Evolutionary conservation across 306 rosid genomes (phyloP).

Genomic region (Pyrus pyrifolia): DNA sequence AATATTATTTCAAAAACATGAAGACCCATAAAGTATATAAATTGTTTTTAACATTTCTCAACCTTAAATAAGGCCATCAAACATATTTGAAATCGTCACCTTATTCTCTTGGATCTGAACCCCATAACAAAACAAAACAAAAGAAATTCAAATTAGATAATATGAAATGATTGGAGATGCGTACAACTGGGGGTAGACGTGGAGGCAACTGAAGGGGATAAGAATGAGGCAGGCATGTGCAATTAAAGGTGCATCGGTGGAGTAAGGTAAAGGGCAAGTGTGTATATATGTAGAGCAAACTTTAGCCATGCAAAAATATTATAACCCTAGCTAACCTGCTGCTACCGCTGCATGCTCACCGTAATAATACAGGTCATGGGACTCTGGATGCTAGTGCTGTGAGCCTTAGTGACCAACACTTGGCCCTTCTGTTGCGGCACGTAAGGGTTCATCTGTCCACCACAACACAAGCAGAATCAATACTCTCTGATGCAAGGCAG

Average conservation of each 20-base stretch:
- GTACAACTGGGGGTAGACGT: not conserved
- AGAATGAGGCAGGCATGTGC: slow-evolving; percentile 16
- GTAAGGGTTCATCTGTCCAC: not conserved
- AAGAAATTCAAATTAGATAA: not conserved
- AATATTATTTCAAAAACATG: too few relatives aligned
- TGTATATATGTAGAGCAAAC: not conserved
- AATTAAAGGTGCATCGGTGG: not conserved
- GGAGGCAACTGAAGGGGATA: not conserved
- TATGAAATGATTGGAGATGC: not conserved
- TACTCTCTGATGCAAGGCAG: too few relatives aligned
- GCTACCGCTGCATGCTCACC: not conserved
- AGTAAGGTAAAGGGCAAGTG: not conserved
- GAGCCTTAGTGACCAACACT: not conserved
- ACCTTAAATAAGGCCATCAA: too few relatives aligned
- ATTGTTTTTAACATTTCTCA: too few relatives aligned
- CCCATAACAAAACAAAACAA: not conserved
- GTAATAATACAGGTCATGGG: not conserved
- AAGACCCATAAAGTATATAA: too few relatives aligned
- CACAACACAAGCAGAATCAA: not conserved
- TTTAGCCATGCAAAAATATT: not conserved
- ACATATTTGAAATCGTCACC: too few relatives aligned
- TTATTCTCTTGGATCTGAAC: too few relatives aligned
- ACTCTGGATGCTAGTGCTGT: not conserved
- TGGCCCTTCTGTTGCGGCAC: not conserved
- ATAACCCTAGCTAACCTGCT: not conserved